phyloP scores from a whole-genome alignment of 345 rosid genomes.

The Populus euphratica region DNA sequence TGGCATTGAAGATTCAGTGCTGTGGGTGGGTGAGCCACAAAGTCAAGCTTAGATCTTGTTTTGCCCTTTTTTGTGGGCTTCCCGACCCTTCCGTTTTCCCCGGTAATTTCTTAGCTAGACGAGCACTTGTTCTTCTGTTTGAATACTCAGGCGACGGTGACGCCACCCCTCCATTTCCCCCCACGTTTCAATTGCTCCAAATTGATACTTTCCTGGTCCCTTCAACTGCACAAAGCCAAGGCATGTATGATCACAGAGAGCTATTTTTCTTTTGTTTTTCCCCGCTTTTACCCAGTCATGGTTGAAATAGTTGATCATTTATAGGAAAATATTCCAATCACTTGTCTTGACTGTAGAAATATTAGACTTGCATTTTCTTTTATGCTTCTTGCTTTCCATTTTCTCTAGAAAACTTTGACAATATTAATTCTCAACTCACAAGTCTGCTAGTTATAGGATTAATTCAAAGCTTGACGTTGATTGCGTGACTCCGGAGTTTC shows the following conservation, averaged over 20 bases:
- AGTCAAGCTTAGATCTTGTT: background rate
- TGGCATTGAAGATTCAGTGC: background rate
- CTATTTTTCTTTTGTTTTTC: no score
- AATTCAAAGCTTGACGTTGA: background rate
- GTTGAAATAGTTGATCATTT: background rate
- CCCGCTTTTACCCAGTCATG: background rate
- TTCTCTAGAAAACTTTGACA: conserved; percentile 7
- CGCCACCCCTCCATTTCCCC: background rate
- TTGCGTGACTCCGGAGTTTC: no score
- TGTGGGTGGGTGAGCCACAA: background rate
- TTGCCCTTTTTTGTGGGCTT: background rate
- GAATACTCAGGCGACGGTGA: no score
- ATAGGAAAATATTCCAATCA: background rate
- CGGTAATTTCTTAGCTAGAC: no score
- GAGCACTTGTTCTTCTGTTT: no score
- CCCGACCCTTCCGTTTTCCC: background rate
- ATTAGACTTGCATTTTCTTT: background rate
- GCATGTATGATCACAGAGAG: no score
- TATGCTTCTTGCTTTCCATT: background rate
- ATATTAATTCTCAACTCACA: no score
- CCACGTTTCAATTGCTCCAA: background rate
- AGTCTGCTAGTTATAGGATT: background rate
- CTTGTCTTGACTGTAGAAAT: background rate
- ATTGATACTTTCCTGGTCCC: background rate
- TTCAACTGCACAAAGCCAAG: background rate